phyloP scores from a whole-genome alignment of 306 rosid genomes.

The Vigna unguiculata region DNA sequence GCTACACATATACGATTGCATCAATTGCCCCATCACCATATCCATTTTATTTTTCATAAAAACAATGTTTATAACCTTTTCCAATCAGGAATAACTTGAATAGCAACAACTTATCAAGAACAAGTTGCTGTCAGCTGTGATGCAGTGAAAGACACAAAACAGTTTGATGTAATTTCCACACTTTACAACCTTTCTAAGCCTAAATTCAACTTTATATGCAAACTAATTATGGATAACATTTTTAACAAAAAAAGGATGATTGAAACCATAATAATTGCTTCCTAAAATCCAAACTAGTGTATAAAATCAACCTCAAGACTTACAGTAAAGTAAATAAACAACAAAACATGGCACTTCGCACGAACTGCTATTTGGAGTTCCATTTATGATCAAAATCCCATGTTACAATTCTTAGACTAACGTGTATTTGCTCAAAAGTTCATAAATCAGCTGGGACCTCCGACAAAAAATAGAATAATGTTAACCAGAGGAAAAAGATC shows the following conservation, averaged over 20 bases:
- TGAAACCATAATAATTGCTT: conserved; percentile 3
- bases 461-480: no score
- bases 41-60: neutral
- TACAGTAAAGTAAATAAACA: conserved; percentile 1
- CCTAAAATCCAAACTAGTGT: neutral
- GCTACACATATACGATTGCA: neutral
- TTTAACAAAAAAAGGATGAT: neutral
- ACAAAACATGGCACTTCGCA: neutral
- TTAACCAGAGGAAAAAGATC: no score
- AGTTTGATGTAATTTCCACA: neutral
- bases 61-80: neutral
- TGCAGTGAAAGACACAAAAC: neutral
- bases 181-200: neutral
- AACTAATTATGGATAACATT: neutral
- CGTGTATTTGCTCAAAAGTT: neutral
- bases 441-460: no score
- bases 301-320: conserved; percentile 19
- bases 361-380: neutral
- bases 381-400: neutral
- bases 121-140: neutral
- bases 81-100: conserved; percentile 5
- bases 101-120: neutral
- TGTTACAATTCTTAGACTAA: neutral
- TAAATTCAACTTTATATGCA: neutral
- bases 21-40: neutral